These are phyloP conservation scores for Candida quercuum DNA, from an alignment of 805 yeast species.

Conservation along the genomic window DNA sequence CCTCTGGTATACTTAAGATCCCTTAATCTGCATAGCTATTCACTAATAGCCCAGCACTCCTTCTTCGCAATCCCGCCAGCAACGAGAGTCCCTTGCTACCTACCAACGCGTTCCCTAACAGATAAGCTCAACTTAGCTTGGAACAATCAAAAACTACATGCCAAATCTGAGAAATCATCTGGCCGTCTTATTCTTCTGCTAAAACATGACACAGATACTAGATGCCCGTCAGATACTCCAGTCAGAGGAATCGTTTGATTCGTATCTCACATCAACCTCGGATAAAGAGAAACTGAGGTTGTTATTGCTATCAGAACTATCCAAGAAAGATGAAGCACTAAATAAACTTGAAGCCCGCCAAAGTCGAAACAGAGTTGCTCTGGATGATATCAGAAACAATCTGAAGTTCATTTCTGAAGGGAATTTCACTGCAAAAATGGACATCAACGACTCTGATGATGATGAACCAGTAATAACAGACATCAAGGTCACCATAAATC, in stretches of 20 bases:
- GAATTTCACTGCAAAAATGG: slow-evolving; percentile 71
- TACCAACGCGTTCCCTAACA: too few species aligned
- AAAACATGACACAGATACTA: too few species aligned
- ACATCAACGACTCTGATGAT: slow-evolving; percentile 47
- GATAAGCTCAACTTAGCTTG: too few species aligned
- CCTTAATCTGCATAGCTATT: too few species aligned
- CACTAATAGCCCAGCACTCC: too few species aligned
- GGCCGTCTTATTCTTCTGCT: too few species aligned
- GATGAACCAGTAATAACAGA: slow-evolving; percentile 74
- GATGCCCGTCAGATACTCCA: too few species aligned
- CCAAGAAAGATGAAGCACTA: background rate
- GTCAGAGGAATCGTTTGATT: background rate
- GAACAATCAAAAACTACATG: too few species aligned
- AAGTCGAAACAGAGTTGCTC: background rate
- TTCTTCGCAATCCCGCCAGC: too few species aligned
- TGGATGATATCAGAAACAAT: background rate
- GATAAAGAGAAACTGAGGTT: background rate
- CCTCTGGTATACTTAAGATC: too few species aligned
- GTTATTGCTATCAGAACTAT: background rate
- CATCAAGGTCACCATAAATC: slow-evolving; percentile 73
- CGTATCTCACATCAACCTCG: background rate
- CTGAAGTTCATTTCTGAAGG: slow-evolving; percentile 87
- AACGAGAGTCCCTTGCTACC: too few species aligned
- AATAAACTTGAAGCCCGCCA: background rate
- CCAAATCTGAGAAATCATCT: too few species aligned